Evolutionary conservation across 768 basidiomycete genomes (phyloP), one percentile per base, ranked within the genome.

Genomic region (Xerocomellus amylosporus): DNA sequence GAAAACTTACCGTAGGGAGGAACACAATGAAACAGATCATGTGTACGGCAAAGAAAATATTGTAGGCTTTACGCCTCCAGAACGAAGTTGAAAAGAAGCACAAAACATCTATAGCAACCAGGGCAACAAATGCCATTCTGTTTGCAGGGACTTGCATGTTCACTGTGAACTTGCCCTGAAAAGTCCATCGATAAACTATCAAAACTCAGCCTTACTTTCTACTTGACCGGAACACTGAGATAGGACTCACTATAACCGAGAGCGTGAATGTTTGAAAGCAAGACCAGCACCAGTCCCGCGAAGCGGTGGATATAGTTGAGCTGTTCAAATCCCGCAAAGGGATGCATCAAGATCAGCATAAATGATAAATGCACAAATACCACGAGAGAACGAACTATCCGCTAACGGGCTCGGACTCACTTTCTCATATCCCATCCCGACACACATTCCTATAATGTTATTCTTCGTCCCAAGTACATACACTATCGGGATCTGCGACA

Each of bases 241-340:
- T 8, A 34, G 3, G 9, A 60, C 72, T 55, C 50, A 74, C 80
- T 60, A 61, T 72, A 81, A 6, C 74, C 72, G 19, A 77, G 1
- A 22, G 66, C 68, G 49, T 81, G 80, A 1, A 80, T 55, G 26
- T 80, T 74, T 5, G 73, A 67, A 10, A 74, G 65, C 22, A 80
- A 26, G 20, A 76, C 71, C 26, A 79, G 45, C 51, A 79, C 54
- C 5, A 71, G 54, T 14, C 84, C 83, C 1, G 73, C 68, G 64
- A 77, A 79, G n/a, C 82, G 80, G 62, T 85, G 83, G 24, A 84
- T 64, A 63, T 71, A 81, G 64, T 82, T 82, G 53, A 80, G 63
- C 75, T 82, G 57, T 43, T 56, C 55, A 43, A 30, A 34, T 48
- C 39, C 8, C 40, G 10, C 17, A 42, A 26, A n/a, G 3, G 37